Base-by-base conservation (phyloP, 1,284 basidiomycete species). In the Mycena sp. region DNA sequence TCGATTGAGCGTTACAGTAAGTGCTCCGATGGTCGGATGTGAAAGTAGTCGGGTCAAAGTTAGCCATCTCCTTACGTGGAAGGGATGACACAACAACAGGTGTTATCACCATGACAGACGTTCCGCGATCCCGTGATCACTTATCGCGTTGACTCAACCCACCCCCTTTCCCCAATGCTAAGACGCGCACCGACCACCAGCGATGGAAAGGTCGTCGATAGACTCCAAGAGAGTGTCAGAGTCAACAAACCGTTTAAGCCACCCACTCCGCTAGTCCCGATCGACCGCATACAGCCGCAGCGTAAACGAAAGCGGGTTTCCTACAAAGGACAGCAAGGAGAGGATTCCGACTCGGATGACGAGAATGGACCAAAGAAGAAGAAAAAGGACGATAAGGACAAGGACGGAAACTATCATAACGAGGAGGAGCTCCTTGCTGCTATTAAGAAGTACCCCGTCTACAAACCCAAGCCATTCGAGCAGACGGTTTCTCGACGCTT, bases 241-340 rank as follows among this genome's bases (percentile, higher is more conserved):
- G 77, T 93, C 46, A 89, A 87, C 77, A 91, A 90, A 70, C 93
- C 91, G 0, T 95, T 94, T 83, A 94, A 93, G 72, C 81, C 89
- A 3, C 94, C 93, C 3, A 84, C 88, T 2, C 71, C 82, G 26
- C 74, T 81, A 43, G 73, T 74, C 57, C 71, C 79, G 16, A 70
- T 79, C n/a, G 83, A 86, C 40, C 85, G 87, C 44, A 80, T 82
- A 9, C 86, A 92, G 67, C 90, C 91, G 0, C 81, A 85, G 61
- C 85, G 94, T 28, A 96, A 95, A 74, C 87, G 93, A 56, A 95
- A 93, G 72, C 87, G 90, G 17, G 88, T 94, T 19, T 93, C 90
- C 0, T 95, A 95, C 80, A 92, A 90, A 73, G 89, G 83, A 29
- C 86, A 85, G 60, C 84, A 87, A 53, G 76, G 74, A 14, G 64